Percentiles rank a stretch among this genome's conserved stretches.
These are phyloP conservation scores for Byssothecium circinans DNA, from an alignment of 2,329 filamentous ascomycete species.

Conservation along the genomic window DNA sequence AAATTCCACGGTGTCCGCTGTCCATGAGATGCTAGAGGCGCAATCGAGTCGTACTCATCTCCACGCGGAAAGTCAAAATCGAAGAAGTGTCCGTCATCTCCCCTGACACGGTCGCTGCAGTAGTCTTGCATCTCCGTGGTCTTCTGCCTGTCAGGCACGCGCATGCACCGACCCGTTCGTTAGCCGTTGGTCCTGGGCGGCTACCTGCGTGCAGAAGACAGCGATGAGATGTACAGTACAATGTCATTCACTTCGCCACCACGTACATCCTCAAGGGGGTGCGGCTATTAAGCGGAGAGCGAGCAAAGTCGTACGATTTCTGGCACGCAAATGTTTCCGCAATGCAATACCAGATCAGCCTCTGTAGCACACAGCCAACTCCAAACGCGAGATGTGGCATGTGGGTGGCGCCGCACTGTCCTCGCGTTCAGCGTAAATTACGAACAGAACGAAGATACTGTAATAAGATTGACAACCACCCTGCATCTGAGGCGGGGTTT, in stretches of 20 bases:
- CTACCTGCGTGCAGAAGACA: constrained; percentile 9
- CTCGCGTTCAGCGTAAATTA: neutral
- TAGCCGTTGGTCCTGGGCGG: neutral
- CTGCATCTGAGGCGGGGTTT: constrained; percentile 13
- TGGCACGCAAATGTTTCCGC: constrained; percentile 17
- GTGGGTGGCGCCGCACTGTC: neutral
- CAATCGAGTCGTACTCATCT: too few relatives aligned
- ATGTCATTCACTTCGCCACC: neutral
- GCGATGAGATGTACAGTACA: neutral
- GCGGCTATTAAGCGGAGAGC: neutral
- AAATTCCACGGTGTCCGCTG: too few relatives aligned
- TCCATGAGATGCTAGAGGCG: too few relatives aligned
- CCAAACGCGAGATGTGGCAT: constrained; percentile 20
- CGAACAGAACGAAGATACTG: neutral
- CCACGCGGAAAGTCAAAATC: too few relatives aligned
- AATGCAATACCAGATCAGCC: constrained; percentile 23
- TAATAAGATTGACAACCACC: constrained; percentile 5
- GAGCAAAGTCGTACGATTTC: constrained; percentile 23
- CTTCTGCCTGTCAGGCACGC: neutral
- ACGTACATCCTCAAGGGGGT: neutral
- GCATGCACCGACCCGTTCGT: neutral
- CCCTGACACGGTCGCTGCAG: constrained; percentile 9
- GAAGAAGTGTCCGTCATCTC: constrained; percentile 3
- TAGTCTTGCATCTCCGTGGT: neutral
- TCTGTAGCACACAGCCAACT: constrained; percentile 12